These are phyloP conservation scores for Pyricularia sp. DNA, from an alignment of 2,329 filamentous ascomycete genomes.

Conservation along the genomic window DNA sequence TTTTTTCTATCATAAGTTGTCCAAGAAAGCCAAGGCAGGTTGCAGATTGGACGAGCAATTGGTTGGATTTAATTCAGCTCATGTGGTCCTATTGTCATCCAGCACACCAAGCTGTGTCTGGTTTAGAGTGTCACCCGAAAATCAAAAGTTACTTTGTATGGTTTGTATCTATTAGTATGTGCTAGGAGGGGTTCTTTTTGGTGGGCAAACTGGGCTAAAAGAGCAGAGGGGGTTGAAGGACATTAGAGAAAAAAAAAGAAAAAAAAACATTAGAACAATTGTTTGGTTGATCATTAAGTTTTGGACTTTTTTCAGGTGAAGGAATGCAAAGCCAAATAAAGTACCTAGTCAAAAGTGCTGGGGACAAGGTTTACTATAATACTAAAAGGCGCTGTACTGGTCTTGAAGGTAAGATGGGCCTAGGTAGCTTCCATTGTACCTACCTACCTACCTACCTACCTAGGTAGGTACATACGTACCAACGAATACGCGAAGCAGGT, in stretches of 20 bases:
- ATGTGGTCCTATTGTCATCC: not conserved
- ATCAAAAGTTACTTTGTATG: not conserved
- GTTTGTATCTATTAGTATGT: not conserved
- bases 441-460: too few relatives aligned
- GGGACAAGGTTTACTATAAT: not conserved
- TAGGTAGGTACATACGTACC: not conserved
- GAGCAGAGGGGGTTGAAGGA: not conserved
- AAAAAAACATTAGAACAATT: not conserved
- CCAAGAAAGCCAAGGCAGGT: not conserved
- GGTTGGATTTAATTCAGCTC: not conserved
- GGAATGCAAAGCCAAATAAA: not conserved
- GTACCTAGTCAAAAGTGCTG: not conserved
- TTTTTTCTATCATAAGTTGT: not conserved
- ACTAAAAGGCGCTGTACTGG: not conserved
- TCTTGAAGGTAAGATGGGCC: too few relatives aligned
- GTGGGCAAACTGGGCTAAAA: not conserved
- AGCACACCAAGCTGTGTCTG: not conserved
- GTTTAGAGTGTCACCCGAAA: not conserved
- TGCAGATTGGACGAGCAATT: not conserved
- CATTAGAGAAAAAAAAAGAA: not conserved
- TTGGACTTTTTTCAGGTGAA: not conserved
- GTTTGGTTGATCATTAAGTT: not conserved
- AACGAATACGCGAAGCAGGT: not conserved
- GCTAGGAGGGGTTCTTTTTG: not conserved
- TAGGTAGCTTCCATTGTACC: too few relatives aligned